phyloP scores from a whole-genome alignment of 768 basidiomycete species.

The Lentinula aciculospora region DNA sequence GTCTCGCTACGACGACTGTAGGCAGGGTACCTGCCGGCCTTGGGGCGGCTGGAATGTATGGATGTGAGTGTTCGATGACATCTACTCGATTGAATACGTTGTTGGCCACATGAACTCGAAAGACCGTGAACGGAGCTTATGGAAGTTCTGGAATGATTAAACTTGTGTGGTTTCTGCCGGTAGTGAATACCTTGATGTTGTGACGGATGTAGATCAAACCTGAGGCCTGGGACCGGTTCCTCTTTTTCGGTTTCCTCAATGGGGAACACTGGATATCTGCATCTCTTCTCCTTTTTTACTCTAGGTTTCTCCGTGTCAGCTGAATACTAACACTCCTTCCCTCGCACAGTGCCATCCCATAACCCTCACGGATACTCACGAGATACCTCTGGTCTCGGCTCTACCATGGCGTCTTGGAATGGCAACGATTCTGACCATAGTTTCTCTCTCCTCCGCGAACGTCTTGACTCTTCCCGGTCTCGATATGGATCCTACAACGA shows the following conservation, averaged over 20 bases:
- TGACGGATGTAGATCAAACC: too few species aligned
- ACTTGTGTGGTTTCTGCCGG: neutral
- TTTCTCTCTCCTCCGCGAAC: conserved; percentile 41
- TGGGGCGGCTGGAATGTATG: conserved; percentile 10
- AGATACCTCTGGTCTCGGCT: conserved; percentile 14
- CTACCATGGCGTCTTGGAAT: conserved; percentile 54
- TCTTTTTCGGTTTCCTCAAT: neutral
- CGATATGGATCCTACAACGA: neutral
- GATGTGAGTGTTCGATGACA: conserved; percentile 1
- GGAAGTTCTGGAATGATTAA: neutral
- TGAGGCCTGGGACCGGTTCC: neutral
- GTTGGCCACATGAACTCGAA: neutral
- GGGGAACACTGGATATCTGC: neutral
- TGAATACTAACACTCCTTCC: neutral
- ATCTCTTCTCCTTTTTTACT: neutral
- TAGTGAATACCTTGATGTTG: neutral
- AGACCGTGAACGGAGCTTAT: neutral
- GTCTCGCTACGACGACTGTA: conserved; percentile 60
- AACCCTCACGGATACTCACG: conserved; percentile 5
- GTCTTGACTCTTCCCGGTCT: conserved; percentile 39
- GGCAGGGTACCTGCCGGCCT: conserved; percentile 45
- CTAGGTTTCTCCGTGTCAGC: neutral
- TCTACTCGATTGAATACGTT: neutral
- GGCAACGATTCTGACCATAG: conserved; percentile 22
- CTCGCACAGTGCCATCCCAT: neutral